Percentiles rank a stretch among this genome's conserved stretches.
Conservation (phyloP, 2,329 filamentous ascomycete genomes). For the Aureobasidium mangrovei region DNA sequence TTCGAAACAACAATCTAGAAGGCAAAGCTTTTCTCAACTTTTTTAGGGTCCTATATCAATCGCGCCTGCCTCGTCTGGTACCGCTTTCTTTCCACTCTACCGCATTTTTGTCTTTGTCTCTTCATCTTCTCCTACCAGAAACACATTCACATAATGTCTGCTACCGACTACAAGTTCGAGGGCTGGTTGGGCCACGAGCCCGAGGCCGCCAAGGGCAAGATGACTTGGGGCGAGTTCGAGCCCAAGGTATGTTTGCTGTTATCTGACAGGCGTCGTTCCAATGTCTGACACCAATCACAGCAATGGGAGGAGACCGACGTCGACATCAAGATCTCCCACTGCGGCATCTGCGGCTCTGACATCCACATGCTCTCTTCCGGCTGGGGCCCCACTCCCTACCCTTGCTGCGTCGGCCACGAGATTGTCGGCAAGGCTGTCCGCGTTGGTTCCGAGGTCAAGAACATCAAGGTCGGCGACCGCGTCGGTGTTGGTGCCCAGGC, state of each 20-base stretch:
- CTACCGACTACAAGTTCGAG: conserved; percentile 43
- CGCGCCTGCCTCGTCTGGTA: background rate
- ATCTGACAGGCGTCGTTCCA: no score
- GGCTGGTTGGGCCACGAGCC: conserved; percentile 49
- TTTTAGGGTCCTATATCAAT: background rate
- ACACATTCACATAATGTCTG: conserved; percentile 16
- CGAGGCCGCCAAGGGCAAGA: conserved; percentile 43
- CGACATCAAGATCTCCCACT: conserved; percentile 35
- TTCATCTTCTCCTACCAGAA: background rate
- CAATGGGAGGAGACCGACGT: conserved; percentile 33
- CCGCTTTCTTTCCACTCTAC: background rate
- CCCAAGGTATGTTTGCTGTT: conserved; percentile 28
- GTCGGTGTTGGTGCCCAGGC: conserved; percentile 44
- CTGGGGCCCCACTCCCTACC: conserved; percentile 33
- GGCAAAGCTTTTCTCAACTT: no score
- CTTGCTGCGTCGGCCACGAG: conserved; percentile 22
- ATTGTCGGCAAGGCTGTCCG: conserved; percentile 22
- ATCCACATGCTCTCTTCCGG: conserved; percentile 27
- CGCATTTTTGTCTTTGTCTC: background rate
- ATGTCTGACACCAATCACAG: conserved; percentile 23
- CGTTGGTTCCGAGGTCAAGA: conserved; percentile 21
- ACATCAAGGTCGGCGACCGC: conserved; percentile 27
- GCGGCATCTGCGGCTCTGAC: conserved; percentile 29
- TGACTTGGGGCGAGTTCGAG: conserved; percentile 44
- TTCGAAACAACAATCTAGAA: background rate